Evolutionary conservation across 208 protist species (phyloP), one percentile per base, ranked within the genome.

Genomic region (Trichomonas gallinae): DNA sequence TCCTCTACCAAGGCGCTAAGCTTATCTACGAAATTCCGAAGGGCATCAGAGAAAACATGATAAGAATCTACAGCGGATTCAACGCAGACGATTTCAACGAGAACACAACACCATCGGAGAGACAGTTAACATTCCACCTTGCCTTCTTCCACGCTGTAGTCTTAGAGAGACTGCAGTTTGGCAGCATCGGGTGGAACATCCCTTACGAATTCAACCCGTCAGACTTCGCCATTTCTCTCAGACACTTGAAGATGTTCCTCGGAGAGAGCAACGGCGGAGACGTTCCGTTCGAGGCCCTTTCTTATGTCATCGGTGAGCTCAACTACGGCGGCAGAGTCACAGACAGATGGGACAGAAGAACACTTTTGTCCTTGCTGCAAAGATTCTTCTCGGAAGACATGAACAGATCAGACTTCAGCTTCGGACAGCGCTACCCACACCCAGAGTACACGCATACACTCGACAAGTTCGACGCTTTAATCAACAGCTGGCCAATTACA

Each of bases 291-390:
- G 99, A 99, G 96, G 99, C 99, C 98, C 97, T 99, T 96, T 97
- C 98, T 48, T 99, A 99, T 98, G 99, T 99, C 45, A 99, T 99
- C 98, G 99, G 99, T 96, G 99, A 99, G 97, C 99, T 99, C 97
- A 99, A 99, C 98, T 99, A 99, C 98, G 99, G 99, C 38, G 99
- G 99, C 31, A 99, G 99, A 98, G 99, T 99, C 97, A 99, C 99
- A 42, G 99, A 99, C 97, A 98, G 99, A 97, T 99, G 98, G 98
- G 99, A 99, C 98, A 98, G 99, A 96, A 98, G 99, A 44, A 97
- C 99, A 44, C 99, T 98, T 97, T 98, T 98, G 97, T 98, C 99
- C 17, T 99, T 99, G 97, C 97, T 99, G 83, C 97, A 97, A 63
- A 23, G 87, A 48, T 93, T 58, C 44, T 93, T 93, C 44, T 38